A percentile compares a stretch with the other conserved stretches of the same genome.
These are phyloP conservation scores for Alternaria sp. DNA, from an alignment of 2,329 filamentous ascomycete genomes.

Conservation along the genomic window DNA sequence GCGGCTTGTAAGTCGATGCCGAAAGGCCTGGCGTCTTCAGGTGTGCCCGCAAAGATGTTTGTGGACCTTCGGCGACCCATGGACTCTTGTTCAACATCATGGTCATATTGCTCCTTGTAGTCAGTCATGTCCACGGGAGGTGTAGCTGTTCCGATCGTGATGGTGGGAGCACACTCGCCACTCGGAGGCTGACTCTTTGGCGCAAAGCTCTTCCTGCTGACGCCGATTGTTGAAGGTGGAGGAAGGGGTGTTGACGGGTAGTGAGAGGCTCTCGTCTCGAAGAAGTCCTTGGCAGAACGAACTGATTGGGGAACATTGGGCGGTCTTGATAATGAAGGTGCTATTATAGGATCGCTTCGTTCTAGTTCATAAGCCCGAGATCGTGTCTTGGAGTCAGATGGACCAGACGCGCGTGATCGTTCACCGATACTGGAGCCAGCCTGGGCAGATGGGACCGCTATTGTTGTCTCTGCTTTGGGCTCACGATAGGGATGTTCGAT, in stretches of 20 bases:
- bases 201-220: constrained; percentile 12
- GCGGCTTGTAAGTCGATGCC: constrained; percentile 6
- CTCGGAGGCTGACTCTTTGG: neutral
- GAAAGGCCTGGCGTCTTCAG: constrained; percentile 13
- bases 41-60: constrained; percentile 21
- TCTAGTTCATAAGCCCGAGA: constrained; percentile 11
- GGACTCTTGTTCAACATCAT: constrained; percentile 8
- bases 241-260: constrained; percentile 17
- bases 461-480: constrained; percentile 4
- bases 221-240: constrained; percentile 18
- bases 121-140: neutral
- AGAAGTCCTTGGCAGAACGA: constrained; percentile 38
- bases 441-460: constrained; percentile 30
- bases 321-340: constrained; percentile 14
- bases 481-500: constrained; percentile 34
- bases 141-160: constrained; percentile 16
- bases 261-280: constrained; percentile 39
- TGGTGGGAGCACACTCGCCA: constrained; percentile 12
- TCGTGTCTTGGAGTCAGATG: constrained; percentile 31
- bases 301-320: constrained; percentile 34
- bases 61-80: constrained; percentile 19
- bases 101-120: neutral
- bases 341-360: constrained; percentile 12
- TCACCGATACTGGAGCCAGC: constrained; percentile 31
- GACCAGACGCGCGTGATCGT: constrained; percentile 28